Base-by-base conservation (phyloP, 2,329 filamentous ascomycete genomes). In the Trichoderma oligosporum region DNA sequence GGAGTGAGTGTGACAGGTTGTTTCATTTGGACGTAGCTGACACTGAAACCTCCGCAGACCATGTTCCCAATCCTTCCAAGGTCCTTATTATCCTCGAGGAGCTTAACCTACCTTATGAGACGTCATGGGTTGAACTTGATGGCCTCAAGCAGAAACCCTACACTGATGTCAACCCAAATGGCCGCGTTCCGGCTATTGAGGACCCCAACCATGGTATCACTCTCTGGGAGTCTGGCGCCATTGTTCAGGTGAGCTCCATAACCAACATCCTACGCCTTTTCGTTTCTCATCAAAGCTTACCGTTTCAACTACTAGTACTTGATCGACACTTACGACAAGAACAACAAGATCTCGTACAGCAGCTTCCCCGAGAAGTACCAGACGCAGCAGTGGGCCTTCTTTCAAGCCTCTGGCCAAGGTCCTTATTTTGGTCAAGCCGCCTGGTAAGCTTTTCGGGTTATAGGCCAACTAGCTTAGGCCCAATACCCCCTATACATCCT, bases 81-180 rank as follows among this genome's bases (percentile, higher is more conserved):
- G 68, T 71, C 22, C 45, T 63, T 49, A 68, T 74, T 31, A 39
- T 69, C 9, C 62, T 74, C 5, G 71, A 73, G 44, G 73, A 74
- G 56, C 71, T 74, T 8, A 65, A 62, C 1, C 27, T 75, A 2
- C 68, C 70, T 2, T 74, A 73, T 61, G 20, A n/a, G 16, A 16
- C n/a, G 9, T 20, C 22, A 12, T n/a, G 66, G 64, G 55, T 65
- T 46, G 18, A 44, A 12, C 38, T 66, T 20, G 35, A 51, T 4
- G 57, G 67, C 47, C 61, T 66, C 58, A 69, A 68, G 58, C 61
- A 59, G 0, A 62, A 63, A 24, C 61, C 60, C 14, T 69, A 59
- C 47, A 38, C 60, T 22, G 56, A 62, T 24, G 60, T 72, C 59
- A 72, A 73, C 62, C 68, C 70, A 22, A 73, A 73, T 55, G 70